These are phyloP conservation scores for Nitzschia sp. DNA, from an alignment of 108 stramenopile species.

Conservation along the genomic window DNA sequence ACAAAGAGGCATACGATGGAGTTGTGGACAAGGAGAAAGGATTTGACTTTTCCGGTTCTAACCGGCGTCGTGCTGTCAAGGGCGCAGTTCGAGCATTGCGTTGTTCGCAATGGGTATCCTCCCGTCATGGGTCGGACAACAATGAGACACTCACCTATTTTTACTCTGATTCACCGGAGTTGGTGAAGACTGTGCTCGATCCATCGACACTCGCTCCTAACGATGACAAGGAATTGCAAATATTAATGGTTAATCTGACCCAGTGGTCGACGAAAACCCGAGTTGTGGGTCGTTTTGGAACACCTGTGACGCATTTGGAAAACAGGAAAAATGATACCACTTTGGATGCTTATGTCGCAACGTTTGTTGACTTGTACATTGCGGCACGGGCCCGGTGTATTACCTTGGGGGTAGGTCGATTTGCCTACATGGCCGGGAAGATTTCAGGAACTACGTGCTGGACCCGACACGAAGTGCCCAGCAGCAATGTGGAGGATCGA, in stretches of 20 bases:
- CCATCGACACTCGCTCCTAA: not conserved
- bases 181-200: constrained; percentile 4
- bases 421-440: constrained; percentile 15
- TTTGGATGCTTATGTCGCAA: constrained; percentile 12
- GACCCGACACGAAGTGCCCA: constrained; percentile 4
- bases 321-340: constrained; percentile 9
- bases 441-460: constrained; percentile 11
- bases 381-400: constrained; percentile 19
- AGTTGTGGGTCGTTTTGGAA: constrained; percentile 4
- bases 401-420: constrained; percentile 18
- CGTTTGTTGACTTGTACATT: constrained; percentile 31
- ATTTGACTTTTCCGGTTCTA: constrained; percentile 2
- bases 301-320: constrained; percentile 7
- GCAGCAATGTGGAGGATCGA: not conserved
- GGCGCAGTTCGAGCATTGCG: constrained; percentile 1
- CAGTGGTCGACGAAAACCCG: not conserved
- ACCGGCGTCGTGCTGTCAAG: not conserved
- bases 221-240: not conserved
- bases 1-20: not conserved
- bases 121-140: not conserved
- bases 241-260: not conserved
- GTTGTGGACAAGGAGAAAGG: not conserved
- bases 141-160: not conserved
- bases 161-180: constrained; percentile 2
- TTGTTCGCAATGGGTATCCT: constrained; percentile 9